Evolutionary conservation across 305 asterid species (phyloP), one percentile per base, ranked within the genome.

Genomic region (Fraxinus latifolia): DNA sequence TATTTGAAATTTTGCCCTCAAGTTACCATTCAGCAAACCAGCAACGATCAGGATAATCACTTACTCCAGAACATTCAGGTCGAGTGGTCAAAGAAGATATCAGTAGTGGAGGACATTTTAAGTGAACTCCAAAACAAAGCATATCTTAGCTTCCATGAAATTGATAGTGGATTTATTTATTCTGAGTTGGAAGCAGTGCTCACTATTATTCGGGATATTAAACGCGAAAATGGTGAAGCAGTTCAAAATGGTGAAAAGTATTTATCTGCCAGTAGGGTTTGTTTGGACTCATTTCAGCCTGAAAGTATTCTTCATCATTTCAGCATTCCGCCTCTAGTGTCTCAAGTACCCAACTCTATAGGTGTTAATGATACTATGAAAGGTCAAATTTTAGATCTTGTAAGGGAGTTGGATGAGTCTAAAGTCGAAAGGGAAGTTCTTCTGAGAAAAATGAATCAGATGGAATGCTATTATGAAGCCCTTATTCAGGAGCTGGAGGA

Each of bases 391-490:
- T 89, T 94, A 70, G 97, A 94, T 82, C 97, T 96, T 58, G 92
- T 91, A 65, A 89, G 98, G 80, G 99, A 96, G 84, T 86, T 93
- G 88, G 98, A 96, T 17, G 97, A 91, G 58, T 91, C 93, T 11
- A 96, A 91, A 91, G 91, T 90, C 39, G 99, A 96, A 86, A 95
- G 92, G 88, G 98, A 93, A 87, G 89, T 80, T 77, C 92, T 93
- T 79, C 78, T 82, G 27, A 85, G 90, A 80, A 96, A 96, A 90
- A 92, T 92, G 99, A 84, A 89, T 85, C 97, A 96, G 88, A 96
- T 96, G 99, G 99, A 96, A 82, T 91, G 92, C 68, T 96, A 96
- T 81, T 95, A 96, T 7, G 99, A 96, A 88, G 94, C 98, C 75
- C 97, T 96, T 42, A 83, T 95, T 80, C 98, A 90, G 42, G 99